Conservation (phyloP, 768 basidiomycete species). For the Tulasnella sp. region DNA sequence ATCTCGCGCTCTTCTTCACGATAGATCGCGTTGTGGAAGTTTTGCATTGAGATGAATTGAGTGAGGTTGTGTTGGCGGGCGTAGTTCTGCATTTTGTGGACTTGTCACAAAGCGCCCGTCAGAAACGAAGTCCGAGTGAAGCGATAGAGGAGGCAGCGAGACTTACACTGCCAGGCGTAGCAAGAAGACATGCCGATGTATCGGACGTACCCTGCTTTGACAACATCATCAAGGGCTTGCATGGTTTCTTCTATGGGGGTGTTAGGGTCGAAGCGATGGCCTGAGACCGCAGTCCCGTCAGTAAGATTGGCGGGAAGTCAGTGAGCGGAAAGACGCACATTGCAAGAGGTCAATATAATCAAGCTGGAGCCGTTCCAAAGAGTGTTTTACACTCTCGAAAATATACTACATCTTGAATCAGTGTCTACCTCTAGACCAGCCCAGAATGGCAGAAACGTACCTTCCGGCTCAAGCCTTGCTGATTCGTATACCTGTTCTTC, state of each 20-base stretch:
- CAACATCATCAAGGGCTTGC: constrained; percentile 29
- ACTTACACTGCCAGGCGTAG: constrained; percentile 24
- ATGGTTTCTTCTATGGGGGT: constrained; percentile 31
- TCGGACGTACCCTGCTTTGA: constrained; percentile 37
- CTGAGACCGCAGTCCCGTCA: background rate
- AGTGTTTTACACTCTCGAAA: constrained; percentile 34
- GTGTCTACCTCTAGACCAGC: background rate
- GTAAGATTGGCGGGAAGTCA: background rate
- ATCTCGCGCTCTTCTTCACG: constrained; percentile 19
- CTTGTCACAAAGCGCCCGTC: background rate
- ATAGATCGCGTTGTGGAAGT: constrained; percentile 11
- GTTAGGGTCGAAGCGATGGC: constrained; percentile 31
- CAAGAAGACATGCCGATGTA: constrained; percentile 31
- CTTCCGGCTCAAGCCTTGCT: constrained; percentile 11
- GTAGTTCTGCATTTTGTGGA: constrained; percentile 11
- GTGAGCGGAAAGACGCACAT: constrained; percentile 21
- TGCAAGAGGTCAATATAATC: constrained; percentile 39
- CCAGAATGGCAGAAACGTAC: background rate
- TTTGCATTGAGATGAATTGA: constrained; percentile 7
- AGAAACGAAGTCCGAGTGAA: background rate
- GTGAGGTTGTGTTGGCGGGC: background rate
- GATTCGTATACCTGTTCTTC: constrained; percentile 4
- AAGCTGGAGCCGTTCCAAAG: constrained; percentile 32
- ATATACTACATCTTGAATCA: constrained; percentile 30
- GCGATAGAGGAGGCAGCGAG: background rate